Base-by-base conservation (phyloP, 768 basidiomycete genomes). In the Boletus tomentosulus region DNA sequence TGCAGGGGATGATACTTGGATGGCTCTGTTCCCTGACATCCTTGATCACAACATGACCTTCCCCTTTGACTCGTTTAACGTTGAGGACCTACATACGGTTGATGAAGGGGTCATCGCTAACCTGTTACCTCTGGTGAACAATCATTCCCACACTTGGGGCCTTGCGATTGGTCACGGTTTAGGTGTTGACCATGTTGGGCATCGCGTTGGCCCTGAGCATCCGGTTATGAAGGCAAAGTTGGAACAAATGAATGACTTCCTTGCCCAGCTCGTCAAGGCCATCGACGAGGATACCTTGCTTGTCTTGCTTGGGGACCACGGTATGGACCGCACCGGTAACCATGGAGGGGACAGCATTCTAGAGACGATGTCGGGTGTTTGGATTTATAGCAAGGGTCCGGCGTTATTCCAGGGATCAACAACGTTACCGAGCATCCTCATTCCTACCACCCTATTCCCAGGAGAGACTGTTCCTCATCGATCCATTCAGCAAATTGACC, bases 1-100 rank as follows among this genome's bases (percentile, higher is more conserved):
- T 67, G 92, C 92, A 85, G 96, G 97, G 0, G 96, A 98, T 64
- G 93, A 98, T 68, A 99, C 97, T 0, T 99, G 97, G 97, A 82
- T 89, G 70, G 81, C 85, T 1, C 81, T 95, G 12, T 99, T 94
- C 65, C 92, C 95, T 0, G 73, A 80, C 49, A 73, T 82, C 5
- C 93, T 98, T 60, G 75, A 79, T 28, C 68, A 74, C 13, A 85
- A 89, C 62, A 83, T 89, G 76, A 78, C 87, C 1, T 87, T 83
- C 64, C 87, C 95, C 0, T 98, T 84, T 66, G 95, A 97, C 70
- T 97, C 94, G 0, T 98, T 99, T 78, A 94, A 98, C 69, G 97
- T 99, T 55, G 97, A 98, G 69, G 97, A 98, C 67, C 78, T 99
- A 3, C 94, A 99, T 64, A 87, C 92, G 0, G 97, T 98, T 45